Evolutionary conservation across 768 basidiomycete species (phyloP).

Genomic region (Daedaleopsis nitida): DNA sequence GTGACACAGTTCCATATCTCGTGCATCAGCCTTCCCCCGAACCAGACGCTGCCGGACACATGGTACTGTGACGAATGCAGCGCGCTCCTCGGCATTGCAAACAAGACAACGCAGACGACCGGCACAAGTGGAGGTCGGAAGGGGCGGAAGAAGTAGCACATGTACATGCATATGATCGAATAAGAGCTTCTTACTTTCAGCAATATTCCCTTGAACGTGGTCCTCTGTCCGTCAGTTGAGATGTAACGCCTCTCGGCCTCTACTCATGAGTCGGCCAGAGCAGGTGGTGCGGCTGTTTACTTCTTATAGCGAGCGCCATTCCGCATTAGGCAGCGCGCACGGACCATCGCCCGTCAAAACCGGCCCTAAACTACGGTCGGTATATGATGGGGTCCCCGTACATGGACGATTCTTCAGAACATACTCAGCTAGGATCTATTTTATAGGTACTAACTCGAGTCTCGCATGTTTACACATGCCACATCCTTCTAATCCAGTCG

Average conservation of each 20-base stretch:
- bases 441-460: conserved; percentile 44
- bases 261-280: too few relatives aligned
- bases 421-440: conserved; percentile 41
- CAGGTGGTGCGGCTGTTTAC: too few relatives aligned
- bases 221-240: too few relatives aligned
- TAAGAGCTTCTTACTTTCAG: too few relatives aligned
- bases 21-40: conserved; percentile 57
- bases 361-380: neutral
- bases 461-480: conserved; percentile 48
- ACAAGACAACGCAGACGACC: conserved; percentile 3
- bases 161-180: too few relatives aligned
- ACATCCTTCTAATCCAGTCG: conserved; percentile 42
- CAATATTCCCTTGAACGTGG: too few relatives aligned
- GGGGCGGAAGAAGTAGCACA: conserved; percentile 44
- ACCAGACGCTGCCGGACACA: conserved; percentile 48
- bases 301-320: too few relatives aligned
- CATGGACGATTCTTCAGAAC: conserved; percentile 36
- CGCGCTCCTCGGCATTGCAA: conserved; percentile 23
- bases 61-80: conserved; percentile 63
- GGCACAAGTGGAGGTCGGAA: conserved; percentile 31
- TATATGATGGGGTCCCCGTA: conserved; percentile 17
- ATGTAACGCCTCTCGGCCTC: too few relatives aligned
- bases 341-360: conserved; percentile 13
- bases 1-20: conserved; percentile 59
- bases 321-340: conserved; percentile 5